Evolutionary conservation across 192 early-diverging fungal genomes (phyloP), one percentile per base, ranked within the genome.

Genomic region (Gigaspora rosea): DNA sequence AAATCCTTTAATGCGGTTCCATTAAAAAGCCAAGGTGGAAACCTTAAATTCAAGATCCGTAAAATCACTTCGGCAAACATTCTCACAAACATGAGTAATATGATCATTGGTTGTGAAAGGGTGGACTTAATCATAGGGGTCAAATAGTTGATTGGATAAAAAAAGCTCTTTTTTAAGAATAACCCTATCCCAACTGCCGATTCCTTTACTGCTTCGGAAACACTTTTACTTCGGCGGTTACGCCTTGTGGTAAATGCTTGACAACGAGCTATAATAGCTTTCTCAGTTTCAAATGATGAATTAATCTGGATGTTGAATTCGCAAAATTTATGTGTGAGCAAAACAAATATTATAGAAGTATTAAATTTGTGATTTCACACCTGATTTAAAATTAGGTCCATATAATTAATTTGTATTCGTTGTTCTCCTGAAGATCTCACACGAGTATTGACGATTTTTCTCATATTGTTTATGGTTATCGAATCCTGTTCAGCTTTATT

Each of bases 1-100:
- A 91, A 82, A 74, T 92, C 90, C 71, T 92, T 94, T n/a, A 93
- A 84, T 0, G 92, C 89, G 27, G 92, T 89, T 33, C 86, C 87
- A 54, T 89, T 91, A 20, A 91, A 81, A 27, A 87, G 76, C 78
- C 82, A 86, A 4, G 86, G 83, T 6, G 88, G 86, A 51, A 92
- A 85, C 52, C 83, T 79, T 54, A 86, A 75, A 74, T 93, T 93
- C 2, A 94, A 78, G 1, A 89, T 50, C 77, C 83, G 87, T 32
- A 95, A 71, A 3, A 86, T 80, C 7, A 89, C 73, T 52, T 91
- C 88, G 0, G 90, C 86, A 2, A 91, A 32, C 3, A 80, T 67
- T 18, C 91, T 78, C 4, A 90, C 73, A 7, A 87, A n/a, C 77
- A 88, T 86, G 0, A 88, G 52, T 2, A 86, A 50, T 8, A 75